Conservation (phyloP, 306 rosid genomes). For the Astragalus glycyphyllos region DNA sequence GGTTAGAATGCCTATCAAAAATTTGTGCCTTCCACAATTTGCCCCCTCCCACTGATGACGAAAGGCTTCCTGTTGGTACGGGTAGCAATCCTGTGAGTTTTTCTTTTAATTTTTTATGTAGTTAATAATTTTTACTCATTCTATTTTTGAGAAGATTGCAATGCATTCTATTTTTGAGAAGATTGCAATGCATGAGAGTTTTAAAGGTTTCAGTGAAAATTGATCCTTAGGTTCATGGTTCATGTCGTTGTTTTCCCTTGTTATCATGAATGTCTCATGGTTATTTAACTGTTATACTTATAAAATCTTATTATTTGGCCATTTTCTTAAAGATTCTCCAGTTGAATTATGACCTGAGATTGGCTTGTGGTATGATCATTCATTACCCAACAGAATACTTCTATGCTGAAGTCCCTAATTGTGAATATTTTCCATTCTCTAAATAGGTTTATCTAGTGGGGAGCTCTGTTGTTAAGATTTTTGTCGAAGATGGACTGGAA, state of each 20-base stretch:
- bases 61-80: slow-evolving; percentile 95
- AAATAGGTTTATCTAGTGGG: slow-evolving; percentile 82
- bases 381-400: slow-evolving; percentile 16
- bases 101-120: slow-evolving; percentile 3
- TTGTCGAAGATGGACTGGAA: slow-evolving; percentile 91
- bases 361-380: slow-evolving; percentile 25
- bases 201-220: slow-evolving; percentile 25
- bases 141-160: slow-evolving; percentile 28
- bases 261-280: slow-evolving; percentile 6
- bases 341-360: slow-evolving; percentile 31
- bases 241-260: not conserved
- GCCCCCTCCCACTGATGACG: slow-evolving; percentile 76
- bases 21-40: slow-evolving; percentile 78
- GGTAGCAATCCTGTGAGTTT: slow-evolving; percentile 99
- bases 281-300: slow-evolving; percentile 26
- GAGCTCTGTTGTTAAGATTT: slow-evolving; percentile 70
- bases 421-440: slow-evolving; percentile 40
- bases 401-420: slow-evolving; percentile 33
- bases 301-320: slow-evolving; percentile 12
- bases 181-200: slow-evolving; percentile 20
- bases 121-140: slow-evolving; percentile 30
- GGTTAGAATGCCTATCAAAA: slow-evolving; percentile 69
- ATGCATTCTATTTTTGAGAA: slow-evolving; percentile 21
- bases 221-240: slow-evolving; percentile 25
- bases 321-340: slow-evolving; percentile 11